Conservation (phyloP, 768 basidiomycete species). For the Leccinum ochraceum region DNA sequence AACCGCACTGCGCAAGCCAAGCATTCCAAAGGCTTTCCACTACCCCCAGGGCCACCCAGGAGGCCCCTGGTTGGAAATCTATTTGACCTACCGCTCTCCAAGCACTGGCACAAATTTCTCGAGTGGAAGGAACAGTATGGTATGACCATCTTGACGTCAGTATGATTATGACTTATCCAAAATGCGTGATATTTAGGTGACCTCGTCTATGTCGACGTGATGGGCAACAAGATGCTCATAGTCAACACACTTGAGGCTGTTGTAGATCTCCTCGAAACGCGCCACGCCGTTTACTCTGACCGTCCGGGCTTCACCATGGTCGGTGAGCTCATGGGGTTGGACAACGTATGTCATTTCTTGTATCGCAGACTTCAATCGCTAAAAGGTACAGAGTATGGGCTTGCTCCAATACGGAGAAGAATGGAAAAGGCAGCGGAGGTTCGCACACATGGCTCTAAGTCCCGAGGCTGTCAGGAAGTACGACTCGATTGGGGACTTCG, state of each 20-base stretch:
- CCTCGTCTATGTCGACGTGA: slow-evolving; percentile 29
- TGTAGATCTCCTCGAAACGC: slow-evolving; percentile 31
- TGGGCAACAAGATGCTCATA: slow-evolving; percentile 32
- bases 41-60: slow-evolving; percentile 8
- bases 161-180: background rate
- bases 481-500: slow-evolving; percentile 31
- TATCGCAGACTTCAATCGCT: background rate
- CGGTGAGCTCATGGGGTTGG: slow-evolving; percentile 36
- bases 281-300: slow-evolving; percentile 31
- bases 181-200: slow-evolving; percentile 23
- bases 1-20: background rate
- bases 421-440: slow-evolving; percentile 27
- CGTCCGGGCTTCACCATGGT: slow-evolving; percentile 38
- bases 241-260: slow-evolving; percentile 31
- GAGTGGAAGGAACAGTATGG: slow-evolving; percentile 13
- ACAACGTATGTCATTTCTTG: slow-evolving; percentile 5
- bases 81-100: slow-evolving; percentile 10
- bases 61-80: slow-evolving; percentile 7
- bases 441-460: slow-evolving; percentile 33
- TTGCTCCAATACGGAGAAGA: slow-evolving; percentile 24
- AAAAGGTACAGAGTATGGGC: slow-evolving; percentile 21
- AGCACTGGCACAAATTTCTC: slow-evolving; percentile 11
- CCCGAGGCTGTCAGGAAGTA: slow-evolving; percentile 35
- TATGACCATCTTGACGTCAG: background rate
- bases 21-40: slow-evolving; percentile 10